These are phyloP conservation scores for Trichosanthes truncata DNA, from an alignment of 306 rosid species.

Conservation along the genomic window DNA sequence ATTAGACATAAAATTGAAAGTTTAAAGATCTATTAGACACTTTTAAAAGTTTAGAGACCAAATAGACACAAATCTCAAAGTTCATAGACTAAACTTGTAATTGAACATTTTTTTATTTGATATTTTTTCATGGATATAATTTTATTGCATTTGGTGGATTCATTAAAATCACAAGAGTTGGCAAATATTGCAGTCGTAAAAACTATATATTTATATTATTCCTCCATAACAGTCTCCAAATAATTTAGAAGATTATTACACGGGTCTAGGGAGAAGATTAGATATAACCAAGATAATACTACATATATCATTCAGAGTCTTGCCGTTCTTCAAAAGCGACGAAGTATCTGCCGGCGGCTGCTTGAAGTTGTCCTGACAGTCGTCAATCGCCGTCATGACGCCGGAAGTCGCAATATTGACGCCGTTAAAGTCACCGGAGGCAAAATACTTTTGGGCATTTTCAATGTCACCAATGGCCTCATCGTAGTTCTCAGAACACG, in stretches of 20 bases:
- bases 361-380: neutral
- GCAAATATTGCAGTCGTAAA: too few relatives aligned
- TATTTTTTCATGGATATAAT: too few relatives aligned
- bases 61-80: too few relatives aligned
- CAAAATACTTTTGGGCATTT: neutral
- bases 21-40: too few relatives aligned
- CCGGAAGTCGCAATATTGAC: neutral
- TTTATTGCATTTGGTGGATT: too few relatives aligned
- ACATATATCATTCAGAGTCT: neutral
- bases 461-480: neutral
- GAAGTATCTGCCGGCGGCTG: neutral
- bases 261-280: neutral
- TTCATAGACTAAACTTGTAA: too few relatives aligned
- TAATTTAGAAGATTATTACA: neutral
- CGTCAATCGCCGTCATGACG: neutral
- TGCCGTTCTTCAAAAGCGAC: neutral
- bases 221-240: too few relatives aligned
- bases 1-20: too few relatives aligned
- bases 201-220: too few relatives aligned
- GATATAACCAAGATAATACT: constrained; percentile 4
- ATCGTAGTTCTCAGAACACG: neutral
- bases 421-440: neutral
- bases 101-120: too few relatives aligned
- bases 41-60: too few relatives aligned
- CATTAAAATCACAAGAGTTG: too few relatives aligned